These are phyloP conservation scores for Rhododendron mucronatum DNA, from an alignment of 148 eudicot genomes.

Conservation along the genomic window DNA sequence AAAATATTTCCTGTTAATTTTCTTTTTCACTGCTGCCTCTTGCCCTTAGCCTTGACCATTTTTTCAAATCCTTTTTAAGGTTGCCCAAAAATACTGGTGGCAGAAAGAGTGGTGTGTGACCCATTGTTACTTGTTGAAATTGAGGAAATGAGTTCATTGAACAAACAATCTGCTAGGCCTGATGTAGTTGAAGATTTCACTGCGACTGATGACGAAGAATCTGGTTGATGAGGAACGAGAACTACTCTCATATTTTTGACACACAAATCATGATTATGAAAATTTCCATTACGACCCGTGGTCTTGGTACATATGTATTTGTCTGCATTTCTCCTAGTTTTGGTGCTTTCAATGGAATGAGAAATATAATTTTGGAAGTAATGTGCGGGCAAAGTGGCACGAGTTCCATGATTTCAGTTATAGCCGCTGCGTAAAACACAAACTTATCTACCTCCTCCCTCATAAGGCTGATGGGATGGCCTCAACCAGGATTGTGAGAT, in stretches of 20 bases:
- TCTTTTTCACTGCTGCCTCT: neutral
- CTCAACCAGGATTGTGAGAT: neutral
- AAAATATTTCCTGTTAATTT: neutral
- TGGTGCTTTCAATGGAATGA: neutral
- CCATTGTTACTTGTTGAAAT: slow-evolving; percentile 62
- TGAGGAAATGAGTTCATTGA: slow-evolving; percentile 60
- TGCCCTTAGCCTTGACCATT: neutral
- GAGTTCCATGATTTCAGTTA: neutral
- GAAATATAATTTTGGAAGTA: neutral
- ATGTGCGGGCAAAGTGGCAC: neutral
- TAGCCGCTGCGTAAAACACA: neutral
- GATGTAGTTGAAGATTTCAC: slow-evolving; percentile 75
- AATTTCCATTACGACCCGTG: neutral
- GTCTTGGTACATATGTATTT: neutral
- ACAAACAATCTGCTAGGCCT: slow-evolving; percentile 31
- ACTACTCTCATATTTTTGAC: neutral
- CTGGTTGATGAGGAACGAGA: neutral
- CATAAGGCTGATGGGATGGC: neutral
- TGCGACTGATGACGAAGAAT: slow-evolving; percentile 39
- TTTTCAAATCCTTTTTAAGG: slow-evolving; percentile 32
- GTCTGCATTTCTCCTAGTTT: neutral
- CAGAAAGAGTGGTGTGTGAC: slow-evolving; percentile 54
- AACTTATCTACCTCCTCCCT: neutral
- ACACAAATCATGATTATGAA: neutral
- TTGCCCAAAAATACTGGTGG: slow-evolving; percentile 56